These are phyloP conservation scores for Aspergillus alliaceus DNA, from an alignment of 2,329 filamentous ascomycete species.

Conservation along the genomic window DNA sequence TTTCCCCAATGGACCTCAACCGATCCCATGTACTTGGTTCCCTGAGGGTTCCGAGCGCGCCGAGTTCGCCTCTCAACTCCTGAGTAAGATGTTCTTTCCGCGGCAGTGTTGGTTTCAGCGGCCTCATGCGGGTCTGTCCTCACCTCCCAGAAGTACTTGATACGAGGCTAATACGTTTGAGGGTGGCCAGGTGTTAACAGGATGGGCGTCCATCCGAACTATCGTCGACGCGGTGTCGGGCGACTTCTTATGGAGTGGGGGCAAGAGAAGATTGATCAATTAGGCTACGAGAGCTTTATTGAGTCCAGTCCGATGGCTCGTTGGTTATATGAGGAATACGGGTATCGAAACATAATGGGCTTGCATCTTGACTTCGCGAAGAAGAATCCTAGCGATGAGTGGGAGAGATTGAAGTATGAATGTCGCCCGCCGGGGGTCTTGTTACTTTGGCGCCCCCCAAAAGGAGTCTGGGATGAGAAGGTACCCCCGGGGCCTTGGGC, in stretches of 20 bases:
- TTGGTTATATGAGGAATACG: slow-evolving; percentile 17
- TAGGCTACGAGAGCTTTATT: slow-evolving; percentile 19
- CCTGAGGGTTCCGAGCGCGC: slow-evolving; percentile 17
- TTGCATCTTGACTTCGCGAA: slow-evolving; percentile 15
- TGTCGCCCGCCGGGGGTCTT: slow-evolving; percentile 16
- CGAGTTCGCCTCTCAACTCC: slow-evolving; percentile 12
- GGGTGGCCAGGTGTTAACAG: slow-evolving; percentile 8
- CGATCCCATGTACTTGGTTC: slow-evolving; percentile 18
- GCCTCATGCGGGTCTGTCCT: slow-evolving; percentile 6
- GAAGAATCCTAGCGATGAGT: slow-evolving; percentile 19
- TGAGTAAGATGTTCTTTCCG: slow-evolving; percentile 13
- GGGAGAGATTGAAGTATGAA: slow-evolving; percentile 14
- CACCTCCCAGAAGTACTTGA: neutral
- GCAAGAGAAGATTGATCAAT: slow-evolving; percentile 14
- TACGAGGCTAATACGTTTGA: neutral
- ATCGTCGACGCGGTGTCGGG: slow-evolving; percentile 14
- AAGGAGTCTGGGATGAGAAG: slow-evolving; percentile 15
- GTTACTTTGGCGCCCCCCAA: slow-evolving; percentile 17
- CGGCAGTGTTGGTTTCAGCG: slow-evolving; percentile 16
- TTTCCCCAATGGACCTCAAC: slow-evolving; percentile 16
- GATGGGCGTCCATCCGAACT: slow-evolving; percentile 19
- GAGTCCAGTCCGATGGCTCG: slow-evolving; percentile 14
- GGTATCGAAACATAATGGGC: slow-evolving; percentile 13
- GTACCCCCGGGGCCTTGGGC: slow-evolving; percentile 19
- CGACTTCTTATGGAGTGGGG: slow-evolving; percentile 19